Evolutionary conservation across 345 rosid genomes (phyloP).

Genomic region (Draba incana): DNA sequence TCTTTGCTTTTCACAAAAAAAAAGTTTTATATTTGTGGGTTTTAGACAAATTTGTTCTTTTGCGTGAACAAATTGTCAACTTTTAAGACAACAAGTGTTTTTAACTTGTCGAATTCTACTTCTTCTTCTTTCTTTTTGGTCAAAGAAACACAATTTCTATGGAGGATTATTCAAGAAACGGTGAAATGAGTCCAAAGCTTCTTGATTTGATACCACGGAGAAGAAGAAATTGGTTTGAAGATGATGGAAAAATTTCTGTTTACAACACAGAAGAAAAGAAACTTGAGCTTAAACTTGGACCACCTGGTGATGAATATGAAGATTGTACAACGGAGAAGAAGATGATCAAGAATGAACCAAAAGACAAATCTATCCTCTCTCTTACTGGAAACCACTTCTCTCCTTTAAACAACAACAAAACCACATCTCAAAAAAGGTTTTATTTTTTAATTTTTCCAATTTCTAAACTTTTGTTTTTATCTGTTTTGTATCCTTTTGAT

Average conservation of each 20-base stretch:
- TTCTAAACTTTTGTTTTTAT: slow-evolving; percentile 23
- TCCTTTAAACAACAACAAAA: slow-evolving; percentile 35
- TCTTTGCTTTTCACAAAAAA: neutral
- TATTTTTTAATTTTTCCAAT: slow-evolving; percentile 45
- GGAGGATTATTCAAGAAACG: slow-evolving; percentile 55
- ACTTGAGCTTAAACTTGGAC: slow-evolving; percentile 96
- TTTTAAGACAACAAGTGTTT: neutral
- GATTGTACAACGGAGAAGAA: slow-evolving; percentile 44
- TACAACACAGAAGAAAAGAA: slow-evolving; percentile 65
- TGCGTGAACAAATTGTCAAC: slow-evolving; percentile 24
- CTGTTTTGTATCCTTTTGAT: slow-evolving; percentile 40
- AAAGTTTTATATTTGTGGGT: neutral
- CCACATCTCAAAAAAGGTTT: slow-evolving; percentile 46
- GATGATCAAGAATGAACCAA: slow-evolving; percentile 39
- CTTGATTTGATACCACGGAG: slow-evolving; percentile 67
- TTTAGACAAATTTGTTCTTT: slow-evolving; percentile 9
- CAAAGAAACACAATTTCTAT: slow-evolving; percentile 35
- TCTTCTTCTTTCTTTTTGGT: neutral
- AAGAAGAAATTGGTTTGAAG: slow-evolving; percentile 58
- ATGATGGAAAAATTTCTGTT: slow-evolving; percentile 33
- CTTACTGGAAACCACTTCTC: slow-evolving; percentile 44
- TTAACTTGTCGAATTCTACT: neutral
- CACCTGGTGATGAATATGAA: slow-evolving; percentile 58
- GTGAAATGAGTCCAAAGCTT: slow-evolving; percentile 54
- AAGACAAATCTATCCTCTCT: slow-evolving; percentile 52